These are phyloP conservation scores for Vigna trinervia DNA, from an alignment of 306 rosid species.

Conservation along the genomic window DNA sequence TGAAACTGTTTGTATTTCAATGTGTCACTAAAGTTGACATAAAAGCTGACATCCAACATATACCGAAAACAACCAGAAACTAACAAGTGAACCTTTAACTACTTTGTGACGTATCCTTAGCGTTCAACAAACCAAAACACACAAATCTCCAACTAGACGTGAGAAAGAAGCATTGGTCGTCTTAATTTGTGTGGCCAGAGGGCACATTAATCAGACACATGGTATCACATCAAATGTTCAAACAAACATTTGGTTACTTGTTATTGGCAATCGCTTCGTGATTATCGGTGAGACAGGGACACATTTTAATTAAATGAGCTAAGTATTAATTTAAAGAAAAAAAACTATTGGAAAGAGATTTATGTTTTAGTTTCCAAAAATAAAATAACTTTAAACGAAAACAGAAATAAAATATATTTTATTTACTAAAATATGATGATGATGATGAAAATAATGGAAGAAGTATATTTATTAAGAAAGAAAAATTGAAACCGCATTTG, in stretches of 20 bases:
- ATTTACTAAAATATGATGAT: no score
- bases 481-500: neutral
- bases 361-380: no score
- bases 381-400: no score
- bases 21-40: neutral
- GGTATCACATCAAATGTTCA: neutral
- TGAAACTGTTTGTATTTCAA: neutral
- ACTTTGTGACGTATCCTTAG: neutral
- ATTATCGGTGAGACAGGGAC: neutral
- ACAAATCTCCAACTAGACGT: neutral
- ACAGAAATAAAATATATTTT: no score
- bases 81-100: neutral
- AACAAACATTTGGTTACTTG: neutral
- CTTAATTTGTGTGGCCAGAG: neutral
- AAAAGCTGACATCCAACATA: neutral
- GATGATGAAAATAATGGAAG: no score
- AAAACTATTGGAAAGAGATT: no score
- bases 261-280: neutral
- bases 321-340: no score
- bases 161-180: neutral
- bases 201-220: neutral
- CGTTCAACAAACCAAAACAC: neutral
- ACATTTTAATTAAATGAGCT: no score
- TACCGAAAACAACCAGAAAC: neutral
- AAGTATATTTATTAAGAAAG: neutral